Base-by-base conservation (phyloP, 352 stramenopile genomes). In the Pythium biforme region DNA sequence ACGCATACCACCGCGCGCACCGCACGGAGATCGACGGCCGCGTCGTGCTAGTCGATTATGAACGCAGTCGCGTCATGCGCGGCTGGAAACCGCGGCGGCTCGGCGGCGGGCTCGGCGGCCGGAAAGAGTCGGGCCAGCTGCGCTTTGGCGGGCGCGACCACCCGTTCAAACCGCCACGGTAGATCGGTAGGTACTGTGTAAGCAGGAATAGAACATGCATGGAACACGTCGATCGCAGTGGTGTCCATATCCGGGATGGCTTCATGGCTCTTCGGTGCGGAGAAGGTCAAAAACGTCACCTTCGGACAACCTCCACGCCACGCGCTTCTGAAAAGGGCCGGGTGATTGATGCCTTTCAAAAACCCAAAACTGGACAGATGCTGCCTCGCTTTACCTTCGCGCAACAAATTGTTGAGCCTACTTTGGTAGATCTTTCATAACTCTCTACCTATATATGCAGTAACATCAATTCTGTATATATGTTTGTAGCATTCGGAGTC, bases 41-140 rank as follows among this genome's bases (percentile, higher is more conserved):
- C 39, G 58, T 58, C 0, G 79, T 94, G 25, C 70, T 94, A 14
- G 86, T 93, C 39, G 86, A 93, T 37, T 94, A 76, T 59, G 86
- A 94, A 59, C 81, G 86, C 34, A 77, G 77, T 52, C 76, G 86
- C 31, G 79, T 90, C 33, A 92, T 95, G 82, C 73, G 76, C 15
- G 82, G 79, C 1, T 95, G 86, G 86, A 95, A 95, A 29, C 86
- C 86, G 5, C 73, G 86, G 10, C 78, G 86, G n/a, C 64, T 95
- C 17, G 86, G 86, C 17, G 86, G 86, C 10, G 86, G 86, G 7
- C 68, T 95, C n/a, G 82, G 86, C 3, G 83, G 86, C 0, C 71
- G 70, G 15, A 93, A 93, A 62, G 80, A 95, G 70, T 93, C 83
- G 0, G 86, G 86, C 0, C 86, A 95, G 64, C 73, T 95, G 10